These are phyloP conservation scores for Cercis canadensis DNA, from an alignment of 306 rosid species.

Conservation along the genomic window DNA sequence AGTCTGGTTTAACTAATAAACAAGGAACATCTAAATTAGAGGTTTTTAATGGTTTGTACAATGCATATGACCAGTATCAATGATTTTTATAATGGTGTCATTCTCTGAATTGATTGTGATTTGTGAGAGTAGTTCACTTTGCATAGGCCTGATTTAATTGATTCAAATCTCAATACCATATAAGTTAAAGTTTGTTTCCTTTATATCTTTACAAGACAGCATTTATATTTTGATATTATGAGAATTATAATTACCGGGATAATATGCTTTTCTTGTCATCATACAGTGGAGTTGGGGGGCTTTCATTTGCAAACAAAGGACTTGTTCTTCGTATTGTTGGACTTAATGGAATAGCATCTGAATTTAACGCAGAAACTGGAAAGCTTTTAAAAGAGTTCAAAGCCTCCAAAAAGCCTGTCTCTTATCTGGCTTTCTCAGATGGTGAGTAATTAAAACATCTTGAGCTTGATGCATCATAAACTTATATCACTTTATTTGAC, in stretches of 20 bases:
- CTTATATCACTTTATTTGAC: conserved; percentile 24
- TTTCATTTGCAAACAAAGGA: conserved; percentile 54
- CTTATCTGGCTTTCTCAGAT: conserved; percentile 55
- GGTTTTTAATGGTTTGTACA: too few relatives aligned
- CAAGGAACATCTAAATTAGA: too few relatives aligned
- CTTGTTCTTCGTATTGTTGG: conserved; percentile 52
- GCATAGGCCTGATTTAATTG: too few relatives aligned
- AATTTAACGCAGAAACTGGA: conserved; percentile 54
- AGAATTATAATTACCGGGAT: conserved; percentile 9
- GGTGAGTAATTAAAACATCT: conserved; percentile 47
- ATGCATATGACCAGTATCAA: too few relatives aligned
- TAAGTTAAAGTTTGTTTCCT: not conserved
- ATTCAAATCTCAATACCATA: not conserved
- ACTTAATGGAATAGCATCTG: conserved; percentile 47
- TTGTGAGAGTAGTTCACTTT: too few relatives aligned
- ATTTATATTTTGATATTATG: not conserved
- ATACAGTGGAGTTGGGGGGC: conserved; percentile 56
- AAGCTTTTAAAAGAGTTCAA: conserved; percentile 45
- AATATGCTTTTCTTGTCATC: conserved; percentile 22
- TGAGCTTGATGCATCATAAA: conserved; percentile 26
- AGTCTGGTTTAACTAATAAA: too few relatives aligned
- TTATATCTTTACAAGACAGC: not conserved
- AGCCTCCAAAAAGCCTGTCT: conserved; percentile 54
- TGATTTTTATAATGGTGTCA: too few relatives aligned
- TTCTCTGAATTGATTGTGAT: too few relatives aligned